Base-by-base conservation (phyloP, 2,329 filamentous ascomycete species). In the Lachnellula arida region DNA sequence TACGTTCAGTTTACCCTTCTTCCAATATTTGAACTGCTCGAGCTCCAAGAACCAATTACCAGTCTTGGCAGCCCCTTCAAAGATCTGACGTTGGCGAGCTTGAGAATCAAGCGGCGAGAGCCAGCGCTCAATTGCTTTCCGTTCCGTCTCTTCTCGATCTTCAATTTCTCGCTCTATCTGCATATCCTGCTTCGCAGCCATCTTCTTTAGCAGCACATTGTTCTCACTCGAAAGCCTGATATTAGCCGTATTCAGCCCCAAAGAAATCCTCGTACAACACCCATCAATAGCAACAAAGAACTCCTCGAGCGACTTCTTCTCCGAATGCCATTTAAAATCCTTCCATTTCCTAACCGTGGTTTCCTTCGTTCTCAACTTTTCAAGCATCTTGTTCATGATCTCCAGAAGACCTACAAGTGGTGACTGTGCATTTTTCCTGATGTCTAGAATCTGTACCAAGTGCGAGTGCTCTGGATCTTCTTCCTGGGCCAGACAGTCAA, bases 71-170 rank as follows among this genome's bases (percentile, higher is more conserved):
- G 51, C 43, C 5, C 4, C n/a, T 23, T 59, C 53, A 42, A 56
- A 47, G 19, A 54, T 49, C 8, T 55, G 43, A n/a, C 37, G 46
- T 49, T 60, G 58, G 22, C 34, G 46, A 4, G 52, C 53, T 42
- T 56, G 58, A 42, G 54, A 59, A 22, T 62, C 51, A 7, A 62
- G 44, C 2, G 58, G 53, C 14, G 60, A 62, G 4, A 62, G 54
- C 60, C 60, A 60, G 11, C 34, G 44, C 32, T 62, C 60, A n/a
- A 62, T 56, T 12, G 49, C 52, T 28, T 56, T 60, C 15, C 54
- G 50, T 11, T 58, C 54, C n/a, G n/a, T 23, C 46, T 48, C 49
- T 32, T 52, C 53, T 34, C 48, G 46, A 2, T 48, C 3, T 19
- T 32, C 39, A 25, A 34, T 37, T 15, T 43, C 43, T n/a, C 39